Evolutionary conservation across 345 rosid genomes (phyloP), one percentile per base, ranked within the genome.

Genomic region (Xanthoceras sorbifolium): DNA sequence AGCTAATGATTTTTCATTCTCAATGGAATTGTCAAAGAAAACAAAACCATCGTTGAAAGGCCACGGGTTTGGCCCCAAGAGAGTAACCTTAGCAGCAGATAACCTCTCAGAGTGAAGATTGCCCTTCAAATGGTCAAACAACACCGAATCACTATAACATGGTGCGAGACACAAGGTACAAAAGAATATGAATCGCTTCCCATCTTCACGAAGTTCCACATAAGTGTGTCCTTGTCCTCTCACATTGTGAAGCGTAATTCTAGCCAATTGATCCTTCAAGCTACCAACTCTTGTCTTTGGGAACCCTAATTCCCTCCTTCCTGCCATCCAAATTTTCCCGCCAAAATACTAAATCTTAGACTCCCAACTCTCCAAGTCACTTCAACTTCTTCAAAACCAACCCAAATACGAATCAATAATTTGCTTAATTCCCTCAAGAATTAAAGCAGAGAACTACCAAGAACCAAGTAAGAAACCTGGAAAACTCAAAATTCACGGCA

Each of bases 151-250:
- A 81, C 93, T 88, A 67, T 92, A 91, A 75, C 98, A 96, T 0
- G 93, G 97, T 14, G 97, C 85, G 23, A 90, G 97, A 69, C 99
- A 92, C 89, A 93, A 64, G 69, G 91, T 88, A 83, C 98, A 93
- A 83, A 93, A 96, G 88, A 91, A 96, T 15, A 96, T 80, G 61
- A 84, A 87, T 29, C 88, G 79, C 80, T 89, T 93, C 40, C 94
- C 91, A 81, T 96, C 94, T 75, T 91, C 86, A 8, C 95, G 98
- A 72, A 92, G 87, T 79, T 96, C 95, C 42, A 93, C 85, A 68
- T 90, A 96, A 0, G 90, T 81, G 72, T 96, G 97, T 4, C 97
- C 98, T 76, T 89, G 93, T 4, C 81, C 76, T 77, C 95, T 88
- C 72, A 91, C 85, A 69, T 76, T 88, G 70, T 76, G 76, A 73